Conservation (phyloP, 2,329 filamentous ascomycete species). For the Botryotinia narcissicola region DNA sequence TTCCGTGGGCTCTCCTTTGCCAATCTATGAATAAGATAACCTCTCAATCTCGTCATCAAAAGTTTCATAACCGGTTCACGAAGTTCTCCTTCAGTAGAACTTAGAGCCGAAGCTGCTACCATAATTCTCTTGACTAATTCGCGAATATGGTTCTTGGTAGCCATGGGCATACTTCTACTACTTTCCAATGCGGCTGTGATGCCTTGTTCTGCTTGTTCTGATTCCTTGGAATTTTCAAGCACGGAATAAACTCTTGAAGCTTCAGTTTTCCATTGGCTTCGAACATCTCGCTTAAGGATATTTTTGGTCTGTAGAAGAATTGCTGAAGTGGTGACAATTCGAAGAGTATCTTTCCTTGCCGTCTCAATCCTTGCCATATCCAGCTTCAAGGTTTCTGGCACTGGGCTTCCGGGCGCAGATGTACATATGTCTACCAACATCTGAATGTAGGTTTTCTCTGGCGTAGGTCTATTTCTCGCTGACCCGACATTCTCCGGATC, state of each 20-base stretch:
- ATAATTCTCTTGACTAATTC: constrained; percentile 57
- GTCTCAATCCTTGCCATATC: constrained; percentile 62
- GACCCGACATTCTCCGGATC: constrained; percentile 67
- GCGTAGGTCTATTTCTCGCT: constrained; percentile 59
- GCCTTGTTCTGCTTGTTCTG: constrained; percentile 53
- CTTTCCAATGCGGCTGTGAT: constrained; percentile 62
- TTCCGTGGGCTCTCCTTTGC: constrained; percentile 60
- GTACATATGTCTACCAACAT: constrained; percentile 74
- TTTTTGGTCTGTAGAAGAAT: constrained; percentile 81
- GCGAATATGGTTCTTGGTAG: constrained; percentile 58
- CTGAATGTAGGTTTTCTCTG: constrained; percentile 71
- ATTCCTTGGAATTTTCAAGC: constrained; percentile 54
- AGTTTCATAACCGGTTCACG: constrained; percentile 61
- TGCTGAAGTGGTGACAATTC: constrained; percentile 70
- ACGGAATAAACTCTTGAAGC: constrained; percentile 68
- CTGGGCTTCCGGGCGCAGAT: constrained; percentile 54
- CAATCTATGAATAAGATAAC: constrained; percentile 63
- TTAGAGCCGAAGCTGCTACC: constrained; percentile 26
- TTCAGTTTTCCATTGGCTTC: constrained; percentile 73
- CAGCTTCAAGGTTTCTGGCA: constrained; percentile 73
- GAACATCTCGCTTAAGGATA: constrained; percentile 75
- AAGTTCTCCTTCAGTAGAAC: constrained; percentile 37
- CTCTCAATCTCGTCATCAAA: constrained; percentile 63
- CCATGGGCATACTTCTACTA: constrained; percentile 62
- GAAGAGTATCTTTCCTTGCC: constrained; percentile 56